These are phyloP conservation scores for Abelmoschus esculentus DNA, from an alignment of 345 rosid species.

Conservation along the genomic window DNA sequence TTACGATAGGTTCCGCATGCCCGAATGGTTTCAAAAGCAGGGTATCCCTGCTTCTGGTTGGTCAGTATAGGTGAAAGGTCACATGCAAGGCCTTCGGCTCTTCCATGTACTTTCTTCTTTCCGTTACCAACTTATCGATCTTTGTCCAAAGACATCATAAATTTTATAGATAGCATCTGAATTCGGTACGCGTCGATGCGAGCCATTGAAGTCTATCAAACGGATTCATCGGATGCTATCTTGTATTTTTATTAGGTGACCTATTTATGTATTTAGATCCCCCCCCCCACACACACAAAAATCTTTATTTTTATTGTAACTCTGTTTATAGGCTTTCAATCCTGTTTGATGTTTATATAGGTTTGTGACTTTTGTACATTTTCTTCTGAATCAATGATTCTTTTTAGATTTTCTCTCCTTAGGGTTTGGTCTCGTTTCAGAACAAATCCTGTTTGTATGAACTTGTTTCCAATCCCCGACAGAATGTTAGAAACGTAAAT, in stretches of 20 bases:
- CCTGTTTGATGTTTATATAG: neutral
- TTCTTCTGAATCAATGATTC: neutral
- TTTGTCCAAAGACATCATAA: constrained; percentile 12
- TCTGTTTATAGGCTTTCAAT: constrained; percentile 5
- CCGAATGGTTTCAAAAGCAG: constrained; percentile 92
- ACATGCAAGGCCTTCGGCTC: neutral
- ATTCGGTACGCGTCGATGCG: neutral
- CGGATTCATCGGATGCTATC: constrained; percentile 12
- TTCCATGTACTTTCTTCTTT: neutral
- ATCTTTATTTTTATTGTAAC: constrained; percentile 23
- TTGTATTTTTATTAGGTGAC: constrained; percentile 11
- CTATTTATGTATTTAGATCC: constrained; percentile 17
- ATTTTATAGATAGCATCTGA: constrained; percentile 20
- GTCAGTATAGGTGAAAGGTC: constrained; percentile 16
- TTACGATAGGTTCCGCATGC: constrained; percentile 76
- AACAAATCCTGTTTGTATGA: neutral
- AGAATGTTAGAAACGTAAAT: too few relatives aligned
- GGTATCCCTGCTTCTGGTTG: constrained; percentile 72
- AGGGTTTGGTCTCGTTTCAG: neutral
- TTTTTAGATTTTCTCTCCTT: too few relatives aligned
- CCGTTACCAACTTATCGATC: neutral
- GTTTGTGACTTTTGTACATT: neutral
- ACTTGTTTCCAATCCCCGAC: too few relatives aligned
- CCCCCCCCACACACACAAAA: neutral
- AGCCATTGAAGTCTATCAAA: neutral